Percentiles rank a stretch among this genome's conserved stretches.
These are phyloP conservation scores for Viridothelium virens DNA, from an alignment of 495 filamentous ascomycete species.

Conservation along the genomic window DNA sequence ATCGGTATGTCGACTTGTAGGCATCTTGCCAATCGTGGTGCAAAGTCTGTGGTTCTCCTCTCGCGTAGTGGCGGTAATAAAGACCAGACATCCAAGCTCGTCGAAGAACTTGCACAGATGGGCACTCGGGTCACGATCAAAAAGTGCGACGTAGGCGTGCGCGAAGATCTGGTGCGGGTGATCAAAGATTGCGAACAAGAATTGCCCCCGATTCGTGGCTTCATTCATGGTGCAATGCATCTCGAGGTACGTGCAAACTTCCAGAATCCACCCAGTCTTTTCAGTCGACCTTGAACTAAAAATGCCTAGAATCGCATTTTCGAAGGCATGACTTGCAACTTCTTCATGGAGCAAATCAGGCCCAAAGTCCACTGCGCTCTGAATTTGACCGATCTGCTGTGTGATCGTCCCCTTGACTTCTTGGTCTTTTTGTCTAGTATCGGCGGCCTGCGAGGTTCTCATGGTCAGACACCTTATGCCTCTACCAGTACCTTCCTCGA, in stretches of 20 bases:
- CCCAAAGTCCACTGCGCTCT: conserved; percentile 18
- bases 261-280: not conserved
- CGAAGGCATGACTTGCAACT: conserved; percentile 9
- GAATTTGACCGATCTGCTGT: conserved; percentile 13
- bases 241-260: conserved; percentile 11
- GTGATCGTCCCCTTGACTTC: conserved; percentile 16
- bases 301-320: conserved; percentile 5
- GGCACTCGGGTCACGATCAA: not conserved
- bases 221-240: conserved; percentile 17
- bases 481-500: conserved; percentile 17
- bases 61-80: conserved; percentile 8
- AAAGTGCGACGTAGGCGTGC: not conserved
- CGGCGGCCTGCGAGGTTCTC: conserved; percentile 12
- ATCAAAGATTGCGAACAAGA: not conserved
- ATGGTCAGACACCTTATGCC: conserved; percentile 17
- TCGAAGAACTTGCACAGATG: conserved; percentile 1
- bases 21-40: not conserved
- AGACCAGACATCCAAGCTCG: not conserved
- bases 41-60: conserved; percentile 8
- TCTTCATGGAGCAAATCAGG: not conserved
- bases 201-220: conserved; percentile 6
- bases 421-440: conserved; percentile 17
- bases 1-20: conserved; percentile 27
- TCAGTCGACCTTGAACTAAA: not conserved
- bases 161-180: not conserved